Evolutionary conservation across 371 early-diverging fungal species (phyloP), one percentile per base, ranked within the genome.

Genomic region (Mortierella sp.): DNA sequence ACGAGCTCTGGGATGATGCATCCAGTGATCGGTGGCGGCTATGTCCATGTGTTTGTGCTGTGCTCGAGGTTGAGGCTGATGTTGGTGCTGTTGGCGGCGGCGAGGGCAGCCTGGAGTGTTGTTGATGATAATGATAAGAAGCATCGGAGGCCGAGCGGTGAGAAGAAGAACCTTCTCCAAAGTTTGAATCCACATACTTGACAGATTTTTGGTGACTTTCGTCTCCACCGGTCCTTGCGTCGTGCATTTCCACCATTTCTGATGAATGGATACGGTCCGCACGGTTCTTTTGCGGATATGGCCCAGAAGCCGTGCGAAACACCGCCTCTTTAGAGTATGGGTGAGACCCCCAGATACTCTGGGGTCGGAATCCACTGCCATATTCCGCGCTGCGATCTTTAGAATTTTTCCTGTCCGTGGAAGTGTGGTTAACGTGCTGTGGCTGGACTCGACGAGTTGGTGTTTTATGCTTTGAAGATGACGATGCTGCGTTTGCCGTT

Each of bases 271-370:
- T 36, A 6, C 47, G 33, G 11, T n/a, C 50, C n/a, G 48, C 22
- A 10, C 58, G 63, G 4, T 43, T 33, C 57, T 45, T 63, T 63
- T 53, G 63, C 1, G 28, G 10, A 38, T 61, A 24, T 2, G 65
- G 32, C n/a, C 60, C 65, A 1, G n/a, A 45, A 22, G 11, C 0
- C 3, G 40, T 22, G 47, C 72, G 66, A n/a, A 62, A 45, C 10
- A 24, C 15, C 8, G 55, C 33, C 28, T 60, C 67, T 38, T 62
- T 67, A 24, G 74, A 62, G 40, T 76, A 76, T 48, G 76, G 70
- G 62, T 70, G 63, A 8, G 76, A 76, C 11, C 70, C 70, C 70
- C 70, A 76, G 33, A 70, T 69, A 43, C 70, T 70, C 48, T 76
- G 76, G 0, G 76, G 76, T 11, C 69, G 65, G 24, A 76, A 70